Percentiles rank a stretch among this genome's conserved stretches.
Conservation (phyloP, 2,329 filamentous ascomycete species). For the Chaetothyriales sp. region DNA sequence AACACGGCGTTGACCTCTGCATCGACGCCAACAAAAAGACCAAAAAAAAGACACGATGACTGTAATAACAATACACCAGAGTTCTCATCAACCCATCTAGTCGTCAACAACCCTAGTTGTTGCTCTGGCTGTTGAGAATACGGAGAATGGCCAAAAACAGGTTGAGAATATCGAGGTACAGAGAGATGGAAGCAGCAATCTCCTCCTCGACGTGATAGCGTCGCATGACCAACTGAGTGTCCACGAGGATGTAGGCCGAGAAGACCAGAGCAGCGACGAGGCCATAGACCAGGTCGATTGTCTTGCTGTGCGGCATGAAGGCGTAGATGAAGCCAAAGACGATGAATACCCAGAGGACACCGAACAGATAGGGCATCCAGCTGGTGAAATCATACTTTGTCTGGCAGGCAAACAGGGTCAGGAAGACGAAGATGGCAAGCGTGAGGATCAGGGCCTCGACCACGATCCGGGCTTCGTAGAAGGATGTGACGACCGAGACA, state of each 20-base stretch:
- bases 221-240: conserved; percentile 88
- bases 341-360: conserved; percentile 74
- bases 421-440: conserved; percentile 46
- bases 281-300: conserved; percentile 71
- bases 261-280: conserved; percentile 73
- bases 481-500: conserved; percentile 81
- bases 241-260: conserved; percentile 84
- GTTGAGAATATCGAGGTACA: conserved; percentile 95
- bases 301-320: conserved; percentile 75
- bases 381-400: conserved; percentile 95
- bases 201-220: conserved; percentile 97
- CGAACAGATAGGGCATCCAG: conserved; percentile 93
- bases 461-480: conserved; percentile 71
- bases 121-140: conserved; percentile 89
- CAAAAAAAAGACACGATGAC: background rate
- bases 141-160: conserved; percentile 88
- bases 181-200: conserved; percentile 83
- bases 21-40: no score
- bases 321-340: conserved; percentile 84
- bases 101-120: conserved; percentile 48
- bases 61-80: background rate
- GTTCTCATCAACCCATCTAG: no score
- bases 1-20: no score
- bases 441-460: conserved; percentile 83
- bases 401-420: conserved; percentile 81